Evolutionary conservation across 495 filamentous ascomycete species (phyloP).

Genomic region (Barbatosphaeria neglecta): DNA sequence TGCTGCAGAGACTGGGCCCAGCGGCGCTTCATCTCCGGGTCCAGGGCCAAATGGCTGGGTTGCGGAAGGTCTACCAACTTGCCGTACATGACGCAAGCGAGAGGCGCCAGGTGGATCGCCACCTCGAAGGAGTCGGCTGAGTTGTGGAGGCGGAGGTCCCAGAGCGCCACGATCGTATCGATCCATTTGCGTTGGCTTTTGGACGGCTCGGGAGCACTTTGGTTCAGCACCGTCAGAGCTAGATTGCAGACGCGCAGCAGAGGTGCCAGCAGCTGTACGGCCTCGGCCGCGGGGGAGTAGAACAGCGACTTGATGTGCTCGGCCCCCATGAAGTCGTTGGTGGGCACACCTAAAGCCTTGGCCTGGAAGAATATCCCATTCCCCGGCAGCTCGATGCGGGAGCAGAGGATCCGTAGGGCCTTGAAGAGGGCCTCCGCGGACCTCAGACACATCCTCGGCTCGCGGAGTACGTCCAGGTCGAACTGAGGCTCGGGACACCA

Average conservation of each 20-base stretch:
- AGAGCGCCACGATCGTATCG: conserved; percentile 20
- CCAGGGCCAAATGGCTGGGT: conserved; percentile 2
- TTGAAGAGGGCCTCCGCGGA: conserved; percentile 27
- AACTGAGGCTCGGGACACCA: conserved; percentile 12
- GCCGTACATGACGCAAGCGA: conserved; percentile 17
- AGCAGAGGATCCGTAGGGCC: conserved; percentile 23
- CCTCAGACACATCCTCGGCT: conserved; percentile 18
- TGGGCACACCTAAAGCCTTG: conserved; percentile 4
- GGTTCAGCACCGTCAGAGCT: conserved; percentile 10
- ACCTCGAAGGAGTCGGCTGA: conserved; percentile 27
- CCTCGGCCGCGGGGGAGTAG: conserved; percentile 25
- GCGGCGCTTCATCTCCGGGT: conserved; percentile 7
- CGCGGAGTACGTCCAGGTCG: conserved; percentile 18
- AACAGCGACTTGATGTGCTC: conserved; percentile 39
- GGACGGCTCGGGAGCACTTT: conserved; percentile 2
- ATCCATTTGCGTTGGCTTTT: conserved; percentile 27
- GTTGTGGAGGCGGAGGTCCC: conserved; percentile 30
- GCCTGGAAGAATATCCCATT: too few species aligned
- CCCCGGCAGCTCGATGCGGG: conserved; percentile 9
- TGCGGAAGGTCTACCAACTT: conserved; percentile 18
- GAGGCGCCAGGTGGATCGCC: conserved; percentile 21
- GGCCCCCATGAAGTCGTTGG: conserved; percentile 24
- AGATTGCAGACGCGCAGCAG: conserved; percentile 25
- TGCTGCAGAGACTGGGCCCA: conserved; percentile 42
- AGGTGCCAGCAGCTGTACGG: conserved; percentile 21